These are phyloP conservation scores for Kodamaea lidongshanica DNA, from an alignment of 805 yeast species.

Conservation along the genomic window DNA sequence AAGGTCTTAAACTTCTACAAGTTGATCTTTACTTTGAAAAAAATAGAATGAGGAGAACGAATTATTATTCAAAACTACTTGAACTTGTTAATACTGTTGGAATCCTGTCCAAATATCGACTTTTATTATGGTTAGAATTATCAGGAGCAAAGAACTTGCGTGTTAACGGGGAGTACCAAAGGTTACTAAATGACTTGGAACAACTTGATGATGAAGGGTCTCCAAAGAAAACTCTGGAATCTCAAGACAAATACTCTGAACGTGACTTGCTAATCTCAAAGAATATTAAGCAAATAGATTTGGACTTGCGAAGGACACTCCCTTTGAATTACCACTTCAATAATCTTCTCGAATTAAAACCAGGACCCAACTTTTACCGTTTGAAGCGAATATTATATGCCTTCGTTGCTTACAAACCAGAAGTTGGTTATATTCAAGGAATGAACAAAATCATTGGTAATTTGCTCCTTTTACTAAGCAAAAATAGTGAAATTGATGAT, in stretches of 20 bases:
- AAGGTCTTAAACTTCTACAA: constrained; percentile 30
- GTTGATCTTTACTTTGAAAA: constrained; percentile 10
- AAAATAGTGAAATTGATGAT: constrained; percentile 2
- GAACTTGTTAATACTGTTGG: constrained; percentile 38
- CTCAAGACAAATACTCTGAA: not conserved
- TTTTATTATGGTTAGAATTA: constrained; percentile 49
- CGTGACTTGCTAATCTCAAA: constrained; percentile 6
- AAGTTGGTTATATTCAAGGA: constrained; percentile 54
- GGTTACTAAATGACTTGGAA: constrained; percentile 17
- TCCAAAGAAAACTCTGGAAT: not conserved
- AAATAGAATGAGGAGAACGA: constrained; percentile 2
- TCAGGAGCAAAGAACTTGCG: constrained; percentile 41
- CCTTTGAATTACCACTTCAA: constrained; percentile 48
- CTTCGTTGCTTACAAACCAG: constrained; percentile 40
- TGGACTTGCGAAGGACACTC: constrained; percentile 51
- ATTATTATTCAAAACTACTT: constrained; percentile 10
- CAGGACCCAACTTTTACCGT: constrained; percentile 49
- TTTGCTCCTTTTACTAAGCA: constrained; percentile 26
- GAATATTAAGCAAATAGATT: constrained; percentile 43
- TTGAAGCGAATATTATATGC: constrained; percentile 45
- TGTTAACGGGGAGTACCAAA: constrained; percentile 44
- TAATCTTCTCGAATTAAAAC: constrained; percentile 29
- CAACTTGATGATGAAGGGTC: constrained; percentile 1
- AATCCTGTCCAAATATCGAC: constrained; percentile 43
- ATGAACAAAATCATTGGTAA: constrained; percentile 56